Evolutionary conservation across 2,329 filamentous ascomycete genomes (phyloP).

Genomic region (Ophiostoma tasmaniense): DNA sequence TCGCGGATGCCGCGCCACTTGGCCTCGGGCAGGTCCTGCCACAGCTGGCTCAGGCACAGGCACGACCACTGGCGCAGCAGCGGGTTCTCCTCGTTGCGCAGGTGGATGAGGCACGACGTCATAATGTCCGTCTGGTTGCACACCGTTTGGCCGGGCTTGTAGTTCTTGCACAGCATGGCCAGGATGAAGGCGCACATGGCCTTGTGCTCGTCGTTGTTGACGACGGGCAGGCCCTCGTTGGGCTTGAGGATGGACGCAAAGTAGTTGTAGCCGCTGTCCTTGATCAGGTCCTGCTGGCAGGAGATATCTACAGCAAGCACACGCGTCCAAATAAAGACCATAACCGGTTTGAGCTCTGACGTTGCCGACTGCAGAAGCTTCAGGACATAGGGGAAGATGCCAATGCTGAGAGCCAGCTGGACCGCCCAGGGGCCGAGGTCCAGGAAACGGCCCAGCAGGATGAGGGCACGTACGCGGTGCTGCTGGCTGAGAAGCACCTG

Average conservation of each 20-base stretch:
- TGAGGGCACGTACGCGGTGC: conserved; percentile 81
- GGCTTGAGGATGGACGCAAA: conserved; percentile 90
- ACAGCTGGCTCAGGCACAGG: conserved; percentile 88
- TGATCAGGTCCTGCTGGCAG: conserved; percentile 87
- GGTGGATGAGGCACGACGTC: conserved; percentile 73
- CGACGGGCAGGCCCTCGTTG: conserved; percentile 70
- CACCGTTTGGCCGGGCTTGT: conserved; percentile 82
- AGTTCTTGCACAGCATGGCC: conserved; percentile 92
- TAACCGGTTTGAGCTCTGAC: conserved; percentile 88
- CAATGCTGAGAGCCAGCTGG: conserved; percentile 93
- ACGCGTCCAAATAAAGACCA: conserved; percentile 99
- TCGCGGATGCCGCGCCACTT: conserved; percentile 94
- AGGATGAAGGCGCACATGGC: conserved; percentile 99
- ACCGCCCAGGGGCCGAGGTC: conserved; percentile 97
- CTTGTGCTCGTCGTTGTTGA: conserved; percentile 86
- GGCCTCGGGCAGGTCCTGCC: conserved; percentile 81
- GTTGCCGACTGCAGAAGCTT: conserved; percentile 94
- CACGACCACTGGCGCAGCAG: conserved; percentile 92
- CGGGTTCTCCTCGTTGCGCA: conserved; percentile 79
- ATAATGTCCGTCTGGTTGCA: conserved; percentile 88
- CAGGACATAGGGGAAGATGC: conserved; percentile 97
- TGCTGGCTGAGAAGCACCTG: conserved; percentile 95
- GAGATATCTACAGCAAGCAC: conserved; percentile 91
- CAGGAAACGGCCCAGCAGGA: conserved; percentile 84
- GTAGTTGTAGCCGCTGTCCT: conserved; percentile 95